Evolutionary conservation across 2,329 filamentous ascomycete species (phyloP).

Genomic region (Pyrenophora tritici-repentis): DNA sequence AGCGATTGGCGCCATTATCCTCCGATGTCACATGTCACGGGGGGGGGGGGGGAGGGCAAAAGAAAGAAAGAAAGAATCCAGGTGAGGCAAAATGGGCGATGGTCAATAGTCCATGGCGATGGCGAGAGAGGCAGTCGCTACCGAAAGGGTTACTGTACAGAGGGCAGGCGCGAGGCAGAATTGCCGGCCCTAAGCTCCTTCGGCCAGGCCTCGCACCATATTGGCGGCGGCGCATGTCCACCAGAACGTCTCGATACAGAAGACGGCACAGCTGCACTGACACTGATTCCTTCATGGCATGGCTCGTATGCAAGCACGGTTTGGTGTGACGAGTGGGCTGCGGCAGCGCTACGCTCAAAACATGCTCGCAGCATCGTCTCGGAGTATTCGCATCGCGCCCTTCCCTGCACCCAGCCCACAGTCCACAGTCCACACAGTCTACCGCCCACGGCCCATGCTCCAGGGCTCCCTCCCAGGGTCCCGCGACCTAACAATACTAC

Average conservation of each 20-base stretch:
- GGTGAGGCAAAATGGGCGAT: too few relatives aligned
- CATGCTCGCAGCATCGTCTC: constrained; percentile 11
- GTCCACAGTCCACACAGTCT: background rate
- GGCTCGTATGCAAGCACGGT: constrained; percentile 25
- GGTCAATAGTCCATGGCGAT: too few relatives aligned
- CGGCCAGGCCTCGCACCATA: constrained; percentile 22
- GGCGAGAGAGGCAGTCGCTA: too few relatives aligned
- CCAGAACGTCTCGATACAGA: constrained; percentile 17
- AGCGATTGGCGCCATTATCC: constrained; percentile 8
- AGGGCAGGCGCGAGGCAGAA: constrained; percentile 29
- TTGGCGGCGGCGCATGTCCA: constrained; percentile 17
- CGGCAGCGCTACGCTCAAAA: constrained; percentile 25
- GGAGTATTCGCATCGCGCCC: constrained; percentile 30
- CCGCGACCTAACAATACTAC: constrained; percentile 48
- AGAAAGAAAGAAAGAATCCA: constrained; percentile 14
- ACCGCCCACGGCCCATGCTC: too few relatives aligned
- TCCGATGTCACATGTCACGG: background rate
- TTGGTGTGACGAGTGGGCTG: constrained; percentile 36
- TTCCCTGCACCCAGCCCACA: constrained; percentile 18
- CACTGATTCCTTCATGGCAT: constrained; percentile 26
- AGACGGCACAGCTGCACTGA: constrained; percentile 21
- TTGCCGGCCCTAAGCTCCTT: constrained; percentile 31
- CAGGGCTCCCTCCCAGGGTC: constrained; percentile 31
- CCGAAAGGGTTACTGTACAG: too few relatives aligned
- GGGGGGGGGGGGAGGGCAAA: background rate